Evolutionary conservation across 345 rosid genomes (phyloP), one percentile per base, ranked within the genome.

Genomic region (Punica granatum): DNA sequence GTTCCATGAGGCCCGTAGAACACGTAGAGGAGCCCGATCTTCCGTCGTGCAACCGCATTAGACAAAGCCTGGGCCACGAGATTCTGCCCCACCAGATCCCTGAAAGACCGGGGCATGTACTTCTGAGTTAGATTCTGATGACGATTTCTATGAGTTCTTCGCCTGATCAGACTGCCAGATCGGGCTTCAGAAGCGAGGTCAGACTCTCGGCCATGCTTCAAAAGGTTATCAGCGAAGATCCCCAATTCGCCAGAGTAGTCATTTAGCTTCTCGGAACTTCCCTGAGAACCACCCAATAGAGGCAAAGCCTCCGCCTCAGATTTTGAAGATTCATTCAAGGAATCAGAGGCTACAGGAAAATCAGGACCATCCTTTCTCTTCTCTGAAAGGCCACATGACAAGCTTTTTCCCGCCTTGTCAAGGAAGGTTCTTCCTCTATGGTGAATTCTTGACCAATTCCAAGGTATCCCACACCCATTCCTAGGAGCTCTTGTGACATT

Each of bases 371-470:
- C 84, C 74, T 85, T 86, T 59, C 84, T 92, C 37, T 74, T 82
- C 41, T 88, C 97, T 34, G 97, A 84, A 64, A 85, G 73, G 35
- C 99, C 99, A 73, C 98, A 95, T 64, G 99, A 90, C 43, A 95
- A 84, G 78, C 98, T 91, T 80, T 96, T 78, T 42, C 99, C 99
- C 28, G 99, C 99, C 74, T 76, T 84, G 79, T 95, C 98, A 10
- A 95, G 84, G 70, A 95, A 80, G 21, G 78, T 95, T 72, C 77
- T 90, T 43, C 99, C 88, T 72, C 93, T 77, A 30, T 88, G 79
- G 76, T 95, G 99, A 71, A 95, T 92, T 70, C 96, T 84, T 7
- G 99, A 95, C 99, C 99, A 95, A 69, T 95, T 95, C 85, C 88
- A 95, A 1, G 97, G 98, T 56, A 95, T 81, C 53, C 99, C 99